Base-by-base conservation (phyloP, 2,329 filamentous ascomycete genomes). In the Phialophora macrospora region DNA sequence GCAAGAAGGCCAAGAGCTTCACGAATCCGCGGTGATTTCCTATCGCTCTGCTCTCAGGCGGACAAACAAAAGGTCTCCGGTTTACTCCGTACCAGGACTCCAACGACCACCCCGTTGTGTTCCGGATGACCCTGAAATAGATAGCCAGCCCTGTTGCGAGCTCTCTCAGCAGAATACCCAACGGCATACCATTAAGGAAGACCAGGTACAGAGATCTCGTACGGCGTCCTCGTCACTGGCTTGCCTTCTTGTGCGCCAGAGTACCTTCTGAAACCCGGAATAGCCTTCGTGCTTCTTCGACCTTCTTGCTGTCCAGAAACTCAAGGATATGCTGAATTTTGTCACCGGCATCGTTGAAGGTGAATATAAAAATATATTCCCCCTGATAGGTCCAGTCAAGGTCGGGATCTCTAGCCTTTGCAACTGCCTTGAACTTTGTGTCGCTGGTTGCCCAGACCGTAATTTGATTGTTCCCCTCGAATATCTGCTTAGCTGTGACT, bases 281-380 rank as follows among this genome's bases (percentile, higher is more conserved):
- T 28, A 60, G n/a, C n/a, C 4, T 14, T 44, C 30, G 26, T 28
- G 20, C 58, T 20, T 52, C 49, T 12, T 60, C 62, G 54, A 51
- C 51, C 63, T 62, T 41, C 48, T 74, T 73, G 59, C 74, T 77
- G 69, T 77, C 75, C 41, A 77, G 17, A 63, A 77, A 74, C 61
- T 77, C 75, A 6, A 77, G 38, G 4, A 73, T 68, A 20, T 70
- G 65, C 57, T 68, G 66, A 49, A 77, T 73, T 52, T 72, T 74
- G 46, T 73, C 68, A 4, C 74, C 74, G 8, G 49, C 67, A 46
- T 70, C 67, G 67, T 76, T 70, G 67, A 77, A 72, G 24, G 66
- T 71, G 4, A 77, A 66, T 12, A 77, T 68, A 55, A 76, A 77
- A 5, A 77, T 66, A 56, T 76, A 77, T 65, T 77, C 75, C 11